Percentiles rank a stretch among this genome's conserved stretches.
phyloP scores from a whole-genome alignment of 2,329 filamentous ascomycete species.

The Ophiognomonia clavigignenti-juglandacearum region DNA sequence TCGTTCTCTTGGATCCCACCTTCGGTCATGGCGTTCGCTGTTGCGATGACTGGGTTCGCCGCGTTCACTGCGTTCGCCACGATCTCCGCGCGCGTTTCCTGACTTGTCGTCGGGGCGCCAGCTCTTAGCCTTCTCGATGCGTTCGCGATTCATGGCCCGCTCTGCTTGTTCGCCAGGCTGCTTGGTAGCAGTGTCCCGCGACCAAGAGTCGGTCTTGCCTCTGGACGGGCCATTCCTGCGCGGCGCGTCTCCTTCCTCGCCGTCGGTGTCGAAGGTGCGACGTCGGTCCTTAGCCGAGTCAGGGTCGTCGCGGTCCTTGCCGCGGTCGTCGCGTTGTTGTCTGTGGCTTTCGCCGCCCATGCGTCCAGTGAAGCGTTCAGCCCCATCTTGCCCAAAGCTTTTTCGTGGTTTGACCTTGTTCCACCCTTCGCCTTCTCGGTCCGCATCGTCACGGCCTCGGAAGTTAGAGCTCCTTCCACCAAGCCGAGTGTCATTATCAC shows the following conservation, averaged over 20 bases:
- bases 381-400: slow-evolving; percentile 67
- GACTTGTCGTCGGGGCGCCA: slow-evolving; percentile 45
- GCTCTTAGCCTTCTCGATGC: slow-evolving; percentile 55
- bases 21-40: slow-evolving; percentile 42
- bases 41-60: no score
- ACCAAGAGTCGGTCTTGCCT: slow-evolving; percentile 71
- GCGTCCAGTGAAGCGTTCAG: slow-evolving; percentile 64
- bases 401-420: slow-evolving; percentile 69
- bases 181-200: slow-evolving; percentile 44
- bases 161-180: slow-evolving; percentile 27
- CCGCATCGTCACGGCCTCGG: slow-evolving; percentile 49
- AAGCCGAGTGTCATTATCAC: slow-evolving; percentile 44
- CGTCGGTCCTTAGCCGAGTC: slow-evolving; percentile 45
- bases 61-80: no score
- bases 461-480: slow-evolving; percentile 42
- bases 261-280: slow-evolving; percentile 47
- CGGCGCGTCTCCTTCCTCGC: slow-evolving; percentile 47
- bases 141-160: slow-evolving; percentile 42
- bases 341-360: slow-evolving; percentile 50
- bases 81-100: slow-evolving; percentile 46
- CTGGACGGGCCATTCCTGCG: slow-evolving; percentile 63
- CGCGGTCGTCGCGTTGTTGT: slow-evolving; percentile 38
- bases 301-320: slow-evolving; percentile 53
- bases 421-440: slow-evolving; percentile 67
- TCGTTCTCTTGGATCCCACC: slow-evolving; percentile 51